Evolutionary conservation across 2,329 filamentous ascomycete genomes (phyloP), one percentile per base, ranked within the genome.

Genomic region (Pseudocercospora fuligena): DNA sequence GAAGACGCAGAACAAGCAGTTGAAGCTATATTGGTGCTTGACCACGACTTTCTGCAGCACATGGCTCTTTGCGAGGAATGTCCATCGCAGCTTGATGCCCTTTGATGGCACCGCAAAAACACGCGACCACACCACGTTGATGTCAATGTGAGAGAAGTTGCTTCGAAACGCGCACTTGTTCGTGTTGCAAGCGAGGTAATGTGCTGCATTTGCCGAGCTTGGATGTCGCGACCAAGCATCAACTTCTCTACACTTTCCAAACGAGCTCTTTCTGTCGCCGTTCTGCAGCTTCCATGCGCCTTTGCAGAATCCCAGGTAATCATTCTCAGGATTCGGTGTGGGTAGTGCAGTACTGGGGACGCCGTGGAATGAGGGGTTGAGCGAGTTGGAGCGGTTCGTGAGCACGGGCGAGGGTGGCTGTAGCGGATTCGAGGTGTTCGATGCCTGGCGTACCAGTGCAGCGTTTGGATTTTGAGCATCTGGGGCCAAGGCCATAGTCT

Each of bases 1-100:
- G 8, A 80, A 79, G 60, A 79, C 80, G 69, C 83, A 85, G 68
- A 84, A 84, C 25, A 83, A 77, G 69, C 83, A 85, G 23, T 80
- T 81, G 69, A 79, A 84, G 3, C 71, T 75, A 60, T 73, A 76
- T 33, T 73, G 66, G 49, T 73, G 65, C 60, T 68, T 73, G 57
- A 69, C 73, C 61, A 73, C 70, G 61, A 74, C 72, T 25, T 75
- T 73, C 54, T 77, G 79, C 64, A 78, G 72, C 11, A 83, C 76
- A 70, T 85, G 82, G 21, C 75, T 79, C 69, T 84, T 83, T 9
- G 82, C 82, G 2, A 85, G 75, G 65, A 84, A 85, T 6, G 75
- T 70, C 81, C 82, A 84, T 11, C 82, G 80, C 66, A 81, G 82
- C 14, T 78, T 77, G 7, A 85, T 73, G 0, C 81, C 80, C 11